phyloP scores from a whole-genome alignment of 805 yeast species.

The Kazachstania martiniae region DNA sequence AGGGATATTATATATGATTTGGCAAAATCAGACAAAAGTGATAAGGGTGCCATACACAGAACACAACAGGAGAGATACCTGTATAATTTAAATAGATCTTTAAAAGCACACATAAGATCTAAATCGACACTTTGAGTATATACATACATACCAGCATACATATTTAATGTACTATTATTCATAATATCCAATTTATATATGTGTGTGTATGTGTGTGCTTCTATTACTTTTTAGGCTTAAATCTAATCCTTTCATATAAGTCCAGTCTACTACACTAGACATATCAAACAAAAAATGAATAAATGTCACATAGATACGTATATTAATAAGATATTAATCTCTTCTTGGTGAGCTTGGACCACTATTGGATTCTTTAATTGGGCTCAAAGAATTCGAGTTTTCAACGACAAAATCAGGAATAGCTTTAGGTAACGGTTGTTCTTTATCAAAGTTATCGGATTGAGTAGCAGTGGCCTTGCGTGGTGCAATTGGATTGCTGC shows the following conservation, averaged over 20 bases:
- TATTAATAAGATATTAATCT: too few relatives aligned
- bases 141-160: too few relatives aligned
- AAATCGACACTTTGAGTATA: too few relatives aligned
- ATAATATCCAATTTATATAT: too few relatives aligned
- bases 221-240: too few relatives aligned
- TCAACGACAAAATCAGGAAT: slow-evolving; percentile 15
- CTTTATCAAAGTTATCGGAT: slow-evolving; percentile 3
- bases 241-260: too few relatives aligned
- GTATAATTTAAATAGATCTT: slow-evolving; percentile 6
- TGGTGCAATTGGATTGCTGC: background rate
- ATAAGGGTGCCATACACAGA: background rate
- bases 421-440: slow-evolving; percentile 13
- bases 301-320: too few relatives aligned
- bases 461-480: slow-evolving; percentile 6
- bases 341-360: slow-evolving; percentile 22
- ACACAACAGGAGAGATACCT: slow-evolving; percentile 4
- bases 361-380: slow-evolving; percentile 24
- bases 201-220: too few relatives aligned
- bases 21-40: slow-evolving; percentile 2
- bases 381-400: slow-evolving; percentile 19
- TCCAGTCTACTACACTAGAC: too few relatives aligned
- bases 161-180: too few relatives aligned
- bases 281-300: too few relatives aligned
- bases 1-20: slow-evolving; percentile 16
- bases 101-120: slow-evolving; percentile 2